Evolutionary conservation across 2,329 filamentous ascomycete genomes (phyloP).

Genomic region (Didymella exigua): DNA sequence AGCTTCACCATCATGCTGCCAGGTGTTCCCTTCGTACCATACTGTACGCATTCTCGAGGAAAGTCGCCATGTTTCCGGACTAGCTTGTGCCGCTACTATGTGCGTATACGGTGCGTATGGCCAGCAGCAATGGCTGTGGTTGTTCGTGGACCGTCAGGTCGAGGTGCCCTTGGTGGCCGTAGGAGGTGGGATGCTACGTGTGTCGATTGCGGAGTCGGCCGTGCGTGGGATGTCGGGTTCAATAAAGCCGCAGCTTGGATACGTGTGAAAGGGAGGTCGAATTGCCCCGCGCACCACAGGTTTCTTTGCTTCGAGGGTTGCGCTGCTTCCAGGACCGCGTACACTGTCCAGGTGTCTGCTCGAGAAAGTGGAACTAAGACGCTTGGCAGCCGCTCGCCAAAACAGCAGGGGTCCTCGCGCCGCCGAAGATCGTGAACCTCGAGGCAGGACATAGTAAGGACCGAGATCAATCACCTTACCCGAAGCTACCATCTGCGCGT

Average conservation of each 20-base stretch:
- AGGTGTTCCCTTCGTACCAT: conserved; percentile 58
- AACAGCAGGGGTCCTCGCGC: conserved; percentile 30
- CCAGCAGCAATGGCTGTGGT: conserved; percentile 33
- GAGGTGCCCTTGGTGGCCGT: conserved; percentile 38
- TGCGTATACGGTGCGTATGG: conserved; percentile 8
- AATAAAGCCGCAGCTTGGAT: conserved; percentile 21
- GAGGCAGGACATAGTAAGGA: conserved; percentile 11
- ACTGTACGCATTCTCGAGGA: conserved; percentile 94
- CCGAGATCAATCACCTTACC: conserved; percentile 8
- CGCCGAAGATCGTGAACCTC: conserved; percentile 31
- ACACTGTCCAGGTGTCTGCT: conserved; percentile 46
- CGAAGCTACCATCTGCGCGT: neutral
- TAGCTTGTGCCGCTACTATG: conserved; percentile 10
- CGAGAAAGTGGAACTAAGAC: conserved; percentile 40
- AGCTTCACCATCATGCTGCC: conserved; percentile 32
- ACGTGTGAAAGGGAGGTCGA: conserved; percentile 12
- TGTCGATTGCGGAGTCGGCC: conserved; percentile 28
- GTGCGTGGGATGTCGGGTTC: conserved; percentile 8
- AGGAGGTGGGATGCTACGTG: conserved; percentile 46
- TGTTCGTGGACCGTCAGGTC: conserved; percentile 35
- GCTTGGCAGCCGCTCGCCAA: conserved; percentile 25
- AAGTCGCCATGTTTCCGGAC: conserved; percentile 79
- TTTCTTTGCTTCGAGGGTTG: conserved; percentile 25
- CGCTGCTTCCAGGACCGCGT: conserved; percentile 34
- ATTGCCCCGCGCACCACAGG: conserved; percentile 27